These are phyloP conservation scores for Sporopachydermia lactativora DNA, from an alignment of 805 yeast species.

Conservation along the genomic window DNA sequence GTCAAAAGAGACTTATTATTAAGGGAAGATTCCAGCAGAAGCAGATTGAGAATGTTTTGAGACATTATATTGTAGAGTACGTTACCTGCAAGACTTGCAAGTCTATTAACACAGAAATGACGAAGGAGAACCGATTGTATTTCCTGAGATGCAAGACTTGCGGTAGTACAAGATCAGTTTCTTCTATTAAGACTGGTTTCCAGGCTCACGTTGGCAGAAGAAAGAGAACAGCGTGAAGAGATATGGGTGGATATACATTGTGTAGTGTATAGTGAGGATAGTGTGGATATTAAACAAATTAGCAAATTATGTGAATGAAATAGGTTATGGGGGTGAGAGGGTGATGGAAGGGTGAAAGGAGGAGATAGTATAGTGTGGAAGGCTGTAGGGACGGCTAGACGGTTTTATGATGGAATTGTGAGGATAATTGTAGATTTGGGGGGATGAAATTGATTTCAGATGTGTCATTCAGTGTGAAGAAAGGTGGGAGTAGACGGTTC, in stretches of 20 bases:
- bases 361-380: too few species aligned
- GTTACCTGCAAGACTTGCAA: slow-evolving; percentile 99
- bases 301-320: slow-evolving; percentile 12
- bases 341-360: too few species aligned
- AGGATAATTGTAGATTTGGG: too few species aligned
- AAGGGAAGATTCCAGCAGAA: slow-evolving; percentile 98
- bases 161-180: slow-evolving; percentile 94
- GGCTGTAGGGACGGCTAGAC: too few species aligned
- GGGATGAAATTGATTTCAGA: too few species aligned
- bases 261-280: slow-evolving; percentile 4
- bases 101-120: slow-evolving; percentile 90
- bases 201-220: slow-evolving; percentile 93
- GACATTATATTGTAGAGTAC: slow-evolving; percentile 93
- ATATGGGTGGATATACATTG: slow-evolving; percentile 4
- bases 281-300: slow-evolving; percentile 9
- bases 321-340: too few species aligned
- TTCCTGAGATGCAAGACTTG: slow-evolving; percentile 96
- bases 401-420: too few species aligned
- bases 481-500: too few species aligned
- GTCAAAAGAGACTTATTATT: slow-evolving; percentile 90
- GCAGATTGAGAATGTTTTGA: slow-evolving; percentile 89
- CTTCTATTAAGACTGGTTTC: slow-evolving; percentile 98
- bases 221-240: slow-evolving; percentile 30
- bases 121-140: slow-evolving; percentile 95
- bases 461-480: too few species aligned